These are phyloP conservation scores for Fraxinus americana DNA, from an alignment of 257 asterid genomes.

Conservation along the genomic window DNA sequence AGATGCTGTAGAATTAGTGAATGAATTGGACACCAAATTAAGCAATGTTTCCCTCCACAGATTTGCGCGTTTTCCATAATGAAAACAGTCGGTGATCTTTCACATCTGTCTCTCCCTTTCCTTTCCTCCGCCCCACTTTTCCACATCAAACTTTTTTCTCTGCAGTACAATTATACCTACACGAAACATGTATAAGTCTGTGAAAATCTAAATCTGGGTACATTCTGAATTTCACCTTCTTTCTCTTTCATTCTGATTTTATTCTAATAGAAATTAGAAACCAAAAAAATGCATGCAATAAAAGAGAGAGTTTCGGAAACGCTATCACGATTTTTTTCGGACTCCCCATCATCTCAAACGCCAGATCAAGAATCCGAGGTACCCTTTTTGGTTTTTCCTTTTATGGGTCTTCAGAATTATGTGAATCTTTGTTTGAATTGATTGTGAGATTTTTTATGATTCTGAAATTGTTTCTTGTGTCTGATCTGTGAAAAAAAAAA, in stretches of 20 bases:
- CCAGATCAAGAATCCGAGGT: conserved; percentile 72
- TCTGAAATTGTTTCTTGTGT: neutral
- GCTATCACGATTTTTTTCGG: conserved; percentile 70
- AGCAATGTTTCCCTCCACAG: neutral
- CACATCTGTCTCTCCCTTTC: neutral
- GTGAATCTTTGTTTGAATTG: conserved; percentile 1
- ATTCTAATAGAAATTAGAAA: neutral
- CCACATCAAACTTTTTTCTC: neutral
- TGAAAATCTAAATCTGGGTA: neutral
- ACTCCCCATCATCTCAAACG: conserved; percentile 58
- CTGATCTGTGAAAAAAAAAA: conserved; percentile 23
- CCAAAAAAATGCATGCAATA: conserved; percentile 59
- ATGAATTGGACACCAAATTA: neutral
- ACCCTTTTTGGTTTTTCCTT: conserved; percentile 24
- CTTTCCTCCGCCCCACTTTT: neutral
- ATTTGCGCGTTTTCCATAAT: neutral
- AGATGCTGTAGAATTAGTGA: neutral
- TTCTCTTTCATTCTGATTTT: neutral
- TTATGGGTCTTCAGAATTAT: neutral
- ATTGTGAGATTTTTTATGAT: conserved; percentile 14
- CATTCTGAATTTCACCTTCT: neutral
- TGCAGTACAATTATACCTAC: neutral
- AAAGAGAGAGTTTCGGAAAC: conserved; percentile 70
- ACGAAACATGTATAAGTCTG: neutral
- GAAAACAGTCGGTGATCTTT: neutral